A percentile compares a stretch with the other conserved stretches of the same genome.
phyloP scores from a whole-genome alignment of 2,329 filamentous ascomycete genomes.

The Cadophora sp. region DNA sequence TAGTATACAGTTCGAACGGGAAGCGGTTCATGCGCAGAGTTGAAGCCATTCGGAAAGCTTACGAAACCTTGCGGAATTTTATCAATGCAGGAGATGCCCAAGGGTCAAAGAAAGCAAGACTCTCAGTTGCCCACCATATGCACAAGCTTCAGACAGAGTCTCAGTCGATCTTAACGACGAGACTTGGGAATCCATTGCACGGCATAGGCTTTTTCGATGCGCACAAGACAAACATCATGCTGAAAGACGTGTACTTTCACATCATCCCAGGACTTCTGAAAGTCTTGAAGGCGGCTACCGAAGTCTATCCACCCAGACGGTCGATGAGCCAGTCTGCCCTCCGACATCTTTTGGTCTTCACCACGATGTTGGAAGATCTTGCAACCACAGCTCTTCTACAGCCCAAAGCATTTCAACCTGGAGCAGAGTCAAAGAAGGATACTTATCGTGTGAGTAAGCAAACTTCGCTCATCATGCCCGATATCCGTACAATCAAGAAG shows the following conservation, averaged over 20 bases:
- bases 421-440: not conserved
- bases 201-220: not conserved
- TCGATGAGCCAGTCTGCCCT: conserved; percentile 2
- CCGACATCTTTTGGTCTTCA: not conserved
- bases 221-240: not conserved
- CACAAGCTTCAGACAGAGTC: not conserved
- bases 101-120: not conserved
- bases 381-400: conserved; percentile 5
- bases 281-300: conserved; percentile 1
- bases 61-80: not conserved
- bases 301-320: conserved; percentile 7
- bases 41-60: not conserved
- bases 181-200: conserved; percentile 5
- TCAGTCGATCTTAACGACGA: conserved; percentile 1
- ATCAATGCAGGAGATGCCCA: not conserved
- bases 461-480: conserved; percentile 1
- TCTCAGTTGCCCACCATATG: not conserved
- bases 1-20: not conserved
- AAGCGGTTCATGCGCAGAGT: not conserved
- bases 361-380: conserved; percentile 9
- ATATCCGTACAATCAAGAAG: not conserved
- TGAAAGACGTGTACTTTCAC: conserved; percentile 21
- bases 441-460: conserved; percentile 11
- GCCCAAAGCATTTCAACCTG: conserved; percentile 10
- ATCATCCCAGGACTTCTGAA: conserved; percentile 13